Base-by-base conservation (phyloP, 345 rosid species). In the Citrus australasica region DNA sequence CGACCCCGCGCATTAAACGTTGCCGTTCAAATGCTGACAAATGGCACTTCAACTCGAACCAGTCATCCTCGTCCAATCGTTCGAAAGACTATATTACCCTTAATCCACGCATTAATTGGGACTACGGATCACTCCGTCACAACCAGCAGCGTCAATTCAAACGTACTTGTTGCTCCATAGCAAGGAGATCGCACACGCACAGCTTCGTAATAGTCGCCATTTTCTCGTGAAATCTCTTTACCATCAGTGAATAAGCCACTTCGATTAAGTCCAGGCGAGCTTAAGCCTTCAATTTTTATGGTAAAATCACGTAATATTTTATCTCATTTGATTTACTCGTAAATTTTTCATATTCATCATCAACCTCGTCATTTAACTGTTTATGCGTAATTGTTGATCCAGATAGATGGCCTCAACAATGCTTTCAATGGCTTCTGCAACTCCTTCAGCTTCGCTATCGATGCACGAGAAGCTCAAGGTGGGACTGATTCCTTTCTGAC, bases 361-460 rank as follows among this genome's bases (percentile, higher is more conserved):
- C 4, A 53, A n/a, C 56, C 33, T 66, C 4, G 16, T n/a, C 9
- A 9, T 46, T 8, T 48, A 25, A 28, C 13, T n/a, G 40, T 28
- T 32, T 25, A 22, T 61, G 10, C 38, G 21, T 37, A 17, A 42
- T 63, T 27, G 62, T 69, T 74, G 78, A 75, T 77, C 73, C 84
- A 68, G 81, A 88, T 87, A 71, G 82, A 88, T 89, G 98, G 96
- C 97, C 82, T 90, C 95, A 0, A 74, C 91, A 63, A 83, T 89
- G 88, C 75, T 89, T 46, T 87, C 95, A 83, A 82, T 89, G 19
- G 90, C 90, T 80, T 86, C 85, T 33, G 86, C 82, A 27, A 79
- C 84, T 59, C 80, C 90, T 75, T 82, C 89, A 0, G 80, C 89
- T 76, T 84, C 90, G n/a, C 81, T 87, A 3, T 83, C 90, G n/a